Conservation (phyloP, 164 flowering plant genomes). For the Stephania japonica region DNA sequence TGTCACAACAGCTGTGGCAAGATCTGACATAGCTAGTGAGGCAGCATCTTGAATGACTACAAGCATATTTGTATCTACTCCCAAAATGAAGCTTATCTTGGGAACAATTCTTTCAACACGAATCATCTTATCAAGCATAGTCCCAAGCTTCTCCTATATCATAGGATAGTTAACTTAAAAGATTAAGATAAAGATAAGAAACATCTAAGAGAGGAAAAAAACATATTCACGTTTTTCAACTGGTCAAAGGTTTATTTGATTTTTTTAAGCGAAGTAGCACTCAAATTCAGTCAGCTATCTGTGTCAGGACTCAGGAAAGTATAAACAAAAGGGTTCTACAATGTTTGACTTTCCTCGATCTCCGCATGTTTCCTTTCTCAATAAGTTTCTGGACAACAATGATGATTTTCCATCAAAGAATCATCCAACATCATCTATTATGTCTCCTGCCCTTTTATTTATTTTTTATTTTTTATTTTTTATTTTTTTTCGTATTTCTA, state of each 20-base stretch:
- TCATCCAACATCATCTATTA: no score
- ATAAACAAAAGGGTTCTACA: no score
- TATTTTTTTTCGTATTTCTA: no score
- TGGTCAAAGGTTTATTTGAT: background rate
- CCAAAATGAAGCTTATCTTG: conserved; percentile 46
- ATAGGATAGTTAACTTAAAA: background rate
- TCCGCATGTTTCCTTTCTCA: no score
- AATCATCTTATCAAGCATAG: conserved; percentile 81
- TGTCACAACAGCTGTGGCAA: conserved; percentile 82
- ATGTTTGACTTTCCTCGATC: no score
- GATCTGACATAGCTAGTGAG: conserved; percentile 91
- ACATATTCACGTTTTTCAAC: background rate
- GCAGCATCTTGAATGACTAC: conserved; percentile 60
- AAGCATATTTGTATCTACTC: conserved; percentile 34
- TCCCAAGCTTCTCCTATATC: conserved; percentile 86
- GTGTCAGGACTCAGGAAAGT: background rate
- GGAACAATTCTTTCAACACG: conserved; percentile 53
- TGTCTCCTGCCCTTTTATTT: no score
- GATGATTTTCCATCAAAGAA: no score
- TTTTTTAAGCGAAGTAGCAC: background rate
- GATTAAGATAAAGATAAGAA: background rate
- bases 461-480: no score
- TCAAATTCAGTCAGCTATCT: background rate
- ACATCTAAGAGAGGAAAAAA: background rate
- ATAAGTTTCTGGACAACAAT: no score